Percentiles rank a stretch among this genome's conserved stretches.
Conservation (phyloP, 2,329 filamentous ascomycete genomes). For the Clonostachys chloroleuca region DNA sequence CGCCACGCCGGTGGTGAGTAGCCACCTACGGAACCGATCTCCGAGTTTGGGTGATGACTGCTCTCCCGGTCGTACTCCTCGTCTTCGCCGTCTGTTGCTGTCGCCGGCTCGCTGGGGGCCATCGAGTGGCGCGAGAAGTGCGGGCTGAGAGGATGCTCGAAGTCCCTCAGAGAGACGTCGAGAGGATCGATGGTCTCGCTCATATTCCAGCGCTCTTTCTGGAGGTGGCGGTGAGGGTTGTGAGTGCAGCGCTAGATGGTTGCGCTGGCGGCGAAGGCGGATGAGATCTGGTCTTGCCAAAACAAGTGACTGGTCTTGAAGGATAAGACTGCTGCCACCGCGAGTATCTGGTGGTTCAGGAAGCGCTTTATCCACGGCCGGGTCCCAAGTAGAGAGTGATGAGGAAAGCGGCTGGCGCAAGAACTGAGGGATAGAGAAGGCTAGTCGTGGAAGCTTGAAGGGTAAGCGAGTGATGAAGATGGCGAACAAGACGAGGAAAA, state of each 20-base stretch:
- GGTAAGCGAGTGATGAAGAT: conserved; percentile 35
- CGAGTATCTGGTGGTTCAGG: conserved; percentile 13
- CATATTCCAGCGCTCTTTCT: conserved; percentile 11
- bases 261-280: neutral
- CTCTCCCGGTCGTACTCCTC: conserved; percentile 10
- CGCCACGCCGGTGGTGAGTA: conserved; percentile 59
- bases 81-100: conserved; percentile 3
- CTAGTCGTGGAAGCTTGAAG: neutral
- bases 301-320: conserved; percentile 23
- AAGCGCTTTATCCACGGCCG: conserved; percentile 14
- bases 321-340: conserved; percentile 15
- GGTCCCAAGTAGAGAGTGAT: conserved; percentile 8
- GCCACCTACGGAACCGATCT: conserved; percentile 44
- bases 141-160: conserved; percentile 42
- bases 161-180: conserved; percentile 51
- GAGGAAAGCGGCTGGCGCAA: conserved; percentile 1
- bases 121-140: conserved; percentile 21
- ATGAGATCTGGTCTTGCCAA: conserved; percentile 20
- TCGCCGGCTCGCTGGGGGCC: conserved; percentile 25
- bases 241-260: neutral
- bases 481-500: conserved; percentile 46
- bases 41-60: conserved; percentile 35
- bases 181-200: conserved; percentile 26
- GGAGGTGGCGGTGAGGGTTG: conserved; percentile 9
- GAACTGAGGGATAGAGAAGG: conserved; percentile 9